Conservation (phyloP, 768 basidiomycete species). For the Suillus spraguei region DNA sequence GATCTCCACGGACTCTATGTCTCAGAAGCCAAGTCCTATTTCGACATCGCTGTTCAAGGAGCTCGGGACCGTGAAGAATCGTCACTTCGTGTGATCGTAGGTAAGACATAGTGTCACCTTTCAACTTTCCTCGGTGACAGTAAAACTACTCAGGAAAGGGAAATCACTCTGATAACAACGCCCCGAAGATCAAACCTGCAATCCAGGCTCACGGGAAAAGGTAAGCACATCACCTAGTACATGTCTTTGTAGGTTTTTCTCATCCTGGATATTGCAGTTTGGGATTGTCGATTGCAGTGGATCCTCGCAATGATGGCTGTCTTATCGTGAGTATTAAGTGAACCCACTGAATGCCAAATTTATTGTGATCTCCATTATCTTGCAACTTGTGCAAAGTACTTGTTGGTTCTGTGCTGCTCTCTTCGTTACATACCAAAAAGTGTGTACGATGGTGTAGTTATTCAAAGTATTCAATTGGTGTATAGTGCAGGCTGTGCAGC, state of each 20-base stretch:
- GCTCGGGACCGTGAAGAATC: slow-evolving; percentile 59
- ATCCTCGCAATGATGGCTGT: slow-evolving; percentile 79
- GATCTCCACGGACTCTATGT: slow-evolving; percentile 89
- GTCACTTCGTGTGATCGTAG: slow-evolving; percentile 77
- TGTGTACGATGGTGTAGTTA: too few species aligned
- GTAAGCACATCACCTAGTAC: slow-evolving; percentile 37
- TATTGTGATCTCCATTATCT: neutral
- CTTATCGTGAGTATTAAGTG: slow-evolving; percentile 54
- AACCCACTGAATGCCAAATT: neutral
- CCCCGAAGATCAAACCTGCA: slow-evolving; percentile 85
- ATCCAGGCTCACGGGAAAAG: slow-evolving; percentile 80
- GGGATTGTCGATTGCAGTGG: slow-evolving; percentile 65
- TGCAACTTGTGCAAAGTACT: neutral
- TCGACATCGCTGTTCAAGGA: slow-evolving; percentile 64
- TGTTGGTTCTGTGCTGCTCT: too few species aligned
- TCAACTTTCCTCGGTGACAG: neutral
- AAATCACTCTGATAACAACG: slow-evolving; percentile 70
- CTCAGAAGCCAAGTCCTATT: slow-evolving; percentile 78
- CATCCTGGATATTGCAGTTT: slow-evolving; percentile 40
- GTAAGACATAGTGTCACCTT: slow-evolving; percentile 39
- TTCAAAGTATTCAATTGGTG: too few species aligned
- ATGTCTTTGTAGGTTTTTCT: neutral
- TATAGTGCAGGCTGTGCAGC: too few species aligned
- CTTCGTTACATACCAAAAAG: too few species aligned
- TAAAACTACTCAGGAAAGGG: slow-evolving; percentile 62